Percentiles rank a stretch among this genome's conserved stretches.
phyloP scores from a whole-genome alignment of 192 early-diverging fungal species.

The Podila horticola region DNA sequence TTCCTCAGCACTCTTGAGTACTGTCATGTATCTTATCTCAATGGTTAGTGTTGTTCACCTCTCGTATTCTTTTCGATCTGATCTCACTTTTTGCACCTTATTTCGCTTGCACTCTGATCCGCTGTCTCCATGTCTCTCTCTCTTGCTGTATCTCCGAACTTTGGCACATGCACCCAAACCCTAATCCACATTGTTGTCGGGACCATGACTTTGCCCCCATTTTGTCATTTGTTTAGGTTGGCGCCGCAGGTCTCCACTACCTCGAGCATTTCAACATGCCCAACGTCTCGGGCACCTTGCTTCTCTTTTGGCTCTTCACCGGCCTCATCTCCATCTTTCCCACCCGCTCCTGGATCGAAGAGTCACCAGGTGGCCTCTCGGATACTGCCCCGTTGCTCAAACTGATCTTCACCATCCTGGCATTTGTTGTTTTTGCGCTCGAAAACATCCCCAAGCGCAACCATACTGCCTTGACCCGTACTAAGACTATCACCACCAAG shows the following conservation, averaged over 20 bases:
- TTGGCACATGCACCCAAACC: too few species aligned
- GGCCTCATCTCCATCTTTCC: slow-evolving; percentile 50
- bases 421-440: slow-evolving; percentile 53
- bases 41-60: slow-evolving; percentile 12
- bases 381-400: slow-evolving; percentile 39
- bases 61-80: neutral
- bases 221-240: slow-evolving; percentile 4
- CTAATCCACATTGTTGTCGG: neutral
- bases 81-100: neutral
- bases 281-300: slow-evolving; percentile 54
- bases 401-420: slow-evolving; percentile 32
- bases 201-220: neutral
- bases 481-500: neutral
- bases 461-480: slow-evolving; percentile 32
- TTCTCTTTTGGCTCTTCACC: slow-evolving; percentile 64
- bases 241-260: slow-evolving; percentile 17
- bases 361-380: slow-evolving; percentile 11
- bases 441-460: slow-evolving; percentile 55
- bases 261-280: slow-evolving; percentile 44
- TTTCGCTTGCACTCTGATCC: neutral
- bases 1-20: slow-evolving; percentile 21
- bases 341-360: slow-evolving; percentile 52
- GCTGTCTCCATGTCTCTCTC: neutral
- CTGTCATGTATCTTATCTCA: slow-evolving; percentile 15
- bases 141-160: neutral